A percentile compares a stretch with the other conserved stretches of the same genome.
phyloP scores from a whole-genome alignment of 495 filamentous ascomycete genomes.

The Penicillium simplicissimum region DNA sequence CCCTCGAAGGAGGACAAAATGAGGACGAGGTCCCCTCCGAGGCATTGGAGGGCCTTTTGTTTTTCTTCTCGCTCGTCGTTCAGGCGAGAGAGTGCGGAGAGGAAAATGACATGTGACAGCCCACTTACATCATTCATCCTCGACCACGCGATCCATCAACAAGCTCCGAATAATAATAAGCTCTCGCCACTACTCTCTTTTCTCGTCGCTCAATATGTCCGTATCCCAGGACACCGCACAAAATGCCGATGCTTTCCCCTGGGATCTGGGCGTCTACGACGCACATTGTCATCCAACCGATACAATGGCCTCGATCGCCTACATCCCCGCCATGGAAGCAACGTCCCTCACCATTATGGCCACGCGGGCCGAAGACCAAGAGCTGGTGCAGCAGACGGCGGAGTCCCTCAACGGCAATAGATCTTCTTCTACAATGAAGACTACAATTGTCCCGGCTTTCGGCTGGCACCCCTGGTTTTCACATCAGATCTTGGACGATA shows the following conservation, averaged over 20 bases:
- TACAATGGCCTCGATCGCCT: slow-evolving; percentile 71
- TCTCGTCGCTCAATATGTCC: slow-evolving; percentile 17
- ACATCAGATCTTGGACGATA: slow-evolving; percentile 77
- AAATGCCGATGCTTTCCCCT: slow-evolving; percentile 60
- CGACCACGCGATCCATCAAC: not conserved
- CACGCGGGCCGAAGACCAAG: slow-evolving; percentile 83
- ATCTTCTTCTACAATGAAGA: slow-evolving; percentile 18
- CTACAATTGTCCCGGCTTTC: slow-evolving; percentile 74
- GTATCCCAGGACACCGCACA: slow-evolving; percentile 13
- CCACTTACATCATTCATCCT: slow-evolving; percentile 23
- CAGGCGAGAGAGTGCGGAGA: slow-evolving; percentile 17
- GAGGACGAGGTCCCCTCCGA: not conserved
- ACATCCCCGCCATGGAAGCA: slow-evolving; percentile 75
- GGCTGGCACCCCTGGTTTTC: slow-evolving; percentile 99
- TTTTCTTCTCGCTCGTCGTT: slow-evolving; percentile 11
- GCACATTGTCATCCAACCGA: slow-evolving; percentile 99
- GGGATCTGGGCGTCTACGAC: slow-evolving; percentile 83
- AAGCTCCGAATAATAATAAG: not conserved
- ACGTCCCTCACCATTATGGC: slow-evolving; percentile 82
- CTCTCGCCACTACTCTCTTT: not conserved
- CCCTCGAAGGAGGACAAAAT: not conserved
- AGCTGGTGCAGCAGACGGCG: slow-evolving; percentile 73
- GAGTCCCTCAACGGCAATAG: slow-evolving; percentile 38
- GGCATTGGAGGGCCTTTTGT: not conserved
- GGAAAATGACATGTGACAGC: slow-evolving; percentile 35